Evolutionary conservation across 1,284 basidiomycete genomes (phyloP), one percentile per base, ranked within the genome.

Genomic region (Hortiboletus rubellus): DNA sequence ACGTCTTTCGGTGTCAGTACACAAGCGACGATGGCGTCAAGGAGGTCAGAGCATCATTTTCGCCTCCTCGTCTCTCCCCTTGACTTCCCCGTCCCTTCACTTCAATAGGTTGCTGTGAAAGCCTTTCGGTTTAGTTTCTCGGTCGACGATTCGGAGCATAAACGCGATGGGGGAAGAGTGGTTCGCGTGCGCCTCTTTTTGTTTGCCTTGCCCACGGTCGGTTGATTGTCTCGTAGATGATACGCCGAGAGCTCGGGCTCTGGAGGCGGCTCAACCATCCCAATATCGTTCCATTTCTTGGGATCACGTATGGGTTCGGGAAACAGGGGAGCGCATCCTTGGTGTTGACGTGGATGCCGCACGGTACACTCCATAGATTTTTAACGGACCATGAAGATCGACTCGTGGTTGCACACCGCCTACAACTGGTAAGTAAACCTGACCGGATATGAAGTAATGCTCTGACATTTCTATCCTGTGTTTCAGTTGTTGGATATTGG

Each of bases 291-390:
- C 49, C 48, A n/a, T 63, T 63, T 42, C 44, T 65, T 4, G 63
- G 61, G 3, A 48, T 59, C 9, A 38, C 34, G 2, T 31, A 60
- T 6, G 55, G 63, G 7, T 64, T 64, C 11, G 64, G 62, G 15
- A 58, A 27, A 33, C 40, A 46, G 15, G 51, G 51, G n/a, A 30
- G 44, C 17, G 22, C 44, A 3, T 55, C 65, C 17, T 52, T 65
- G 41, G 63, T 65, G 9, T 64, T 63, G 1, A 8, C 18, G 14
- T 64, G 65, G 63, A 67, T 67, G 60, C 53, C 62, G 0, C n/a
- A 60, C 5, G 52, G 48, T 17, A 56, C 60, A 8, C 45, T 64
- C 1, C 52, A 50, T 14, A 17, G 8, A 5, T 57, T 66, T 17
- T 38, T 60, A 9, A 0, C n/a, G n/a, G n/a, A n/a, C n/a, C 45